phyloP scores from a whole-genome alignment of 306 rosid species.

The Dryas octopetala region DNA sequence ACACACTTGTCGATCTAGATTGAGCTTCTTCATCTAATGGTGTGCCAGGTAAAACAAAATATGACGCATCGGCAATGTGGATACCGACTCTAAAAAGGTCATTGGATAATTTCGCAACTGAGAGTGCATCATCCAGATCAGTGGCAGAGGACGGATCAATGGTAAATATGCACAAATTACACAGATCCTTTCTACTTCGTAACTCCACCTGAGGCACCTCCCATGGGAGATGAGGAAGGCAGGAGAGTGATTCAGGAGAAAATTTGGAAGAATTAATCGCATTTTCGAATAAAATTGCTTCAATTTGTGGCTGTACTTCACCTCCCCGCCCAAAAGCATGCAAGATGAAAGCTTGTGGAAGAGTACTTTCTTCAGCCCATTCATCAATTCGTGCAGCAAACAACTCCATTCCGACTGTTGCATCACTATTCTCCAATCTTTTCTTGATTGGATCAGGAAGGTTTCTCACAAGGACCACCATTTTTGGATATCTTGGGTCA shows the following conservation, averaged over 20 bases:
- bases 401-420: slow-evolving; percentile 62
- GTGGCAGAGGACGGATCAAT: slow-evolving; percentile 85
- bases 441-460: slow-evolving; percentile 56
- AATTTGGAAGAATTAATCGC: slow-evolving; percentile 58
- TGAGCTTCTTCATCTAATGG: slow-evolving; percentile 69
- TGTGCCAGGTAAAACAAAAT: slow-evolving; percentile 74
- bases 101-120: slow-evolving; percentile 65
- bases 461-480: slow-evolving; percentile 51
- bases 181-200: slow-evolving; percentile 61
- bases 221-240: slow-evolving; percentile 70
- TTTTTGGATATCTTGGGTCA: slow-evolving; percentile 66
- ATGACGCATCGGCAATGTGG: slow-evolving; percentile 83
- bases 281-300: slow-evolving; percentile 80
- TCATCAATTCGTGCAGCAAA: slow-evolving; percentile 64
- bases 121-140: slow-evolving; percentile 92
- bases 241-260: slow-evolving; percentile 55
- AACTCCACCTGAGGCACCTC: slow-evolving; percentile 66
- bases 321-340: slow-evolving; percentile 65
- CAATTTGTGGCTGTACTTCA: slow-evolving; percentile 61
- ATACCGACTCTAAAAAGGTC: slow-evolving; percentile 77
- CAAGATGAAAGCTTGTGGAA: slow-evolving; percentile 62
- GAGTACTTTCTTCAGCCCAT: slow-evolving; percentile 65
- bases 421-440: slow-evolving; percentile 62
- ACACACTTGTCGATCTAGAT: slow-evolving; percentile 75
- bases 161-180: slow-evolving; percentile 72